These are phyloP conservation scores for Pichia sp. DNA, from an alignment of 1,139 yeast genomes.

Conservation along the genomic window DNA sequence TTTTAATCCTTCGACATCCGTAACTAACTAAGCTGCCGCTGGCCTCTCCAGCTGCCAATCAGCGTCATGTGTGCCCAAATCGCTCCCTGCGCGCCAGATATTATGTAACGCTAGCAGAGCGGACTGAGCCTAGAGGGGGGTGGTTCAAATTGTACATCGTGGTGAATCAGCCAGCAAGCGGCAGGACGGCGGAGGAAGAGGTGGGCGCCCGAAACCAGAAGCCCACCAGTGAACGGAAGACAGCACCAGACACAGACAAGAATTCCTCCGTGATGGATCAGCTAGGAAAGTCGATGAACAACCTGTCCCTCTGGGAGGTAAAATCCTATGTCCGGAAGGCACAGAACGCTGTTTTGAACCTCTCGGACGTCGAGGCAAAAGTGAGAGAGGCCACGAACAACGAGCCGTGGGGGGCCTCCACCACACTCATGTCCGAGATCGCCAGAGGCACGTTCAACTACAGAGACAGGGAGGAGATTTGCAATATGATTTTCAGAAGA, in stretches of 20 bases:
- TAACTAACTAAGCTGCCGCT: neutral
- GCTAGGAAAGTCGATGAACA: constrained; percentile 68
- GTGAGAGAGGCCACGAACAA: constrained; percentile 97
- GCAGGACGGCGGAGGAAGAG: neutral
- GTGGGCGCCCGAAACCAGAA: neutral
- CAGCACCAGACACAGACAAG: neutral
- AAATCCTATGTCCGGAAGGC: constrained; percentile 97
- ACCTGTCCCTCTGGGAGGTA: constrained; percentile 87
- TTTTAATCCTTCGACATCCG: neutral
- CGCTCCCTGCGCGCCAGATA: neutral
- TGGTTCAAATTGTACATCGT: neutral
- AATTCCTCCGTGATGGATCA: constrained; percentile 25
- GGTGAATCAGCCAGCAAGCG: neutral
- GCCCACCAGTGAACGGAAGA: neutral
- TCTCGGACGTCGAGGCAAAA: constrained; percentile 92
- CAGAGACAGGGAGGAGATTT: constrained; percentile 72
- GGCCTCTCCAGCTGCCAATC: neutral
- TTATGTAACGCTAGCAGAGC: neutral
- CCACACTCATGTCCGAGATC: constrained; percentile 87
- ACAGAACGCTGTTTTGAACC: constrained; percentile 92
- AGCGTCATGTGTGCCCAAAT: neutral
- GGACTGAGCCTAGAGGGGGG: neutral
- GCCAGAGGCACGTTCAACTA: constrained; percentile 92
- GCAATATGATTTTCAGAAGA: constrained; percentile 26
- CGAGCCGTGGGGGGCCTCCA: constrained; percentile 99